Conservation (phyloP, 345 rosid genomes). For the Citropsis articulata region DNA sequence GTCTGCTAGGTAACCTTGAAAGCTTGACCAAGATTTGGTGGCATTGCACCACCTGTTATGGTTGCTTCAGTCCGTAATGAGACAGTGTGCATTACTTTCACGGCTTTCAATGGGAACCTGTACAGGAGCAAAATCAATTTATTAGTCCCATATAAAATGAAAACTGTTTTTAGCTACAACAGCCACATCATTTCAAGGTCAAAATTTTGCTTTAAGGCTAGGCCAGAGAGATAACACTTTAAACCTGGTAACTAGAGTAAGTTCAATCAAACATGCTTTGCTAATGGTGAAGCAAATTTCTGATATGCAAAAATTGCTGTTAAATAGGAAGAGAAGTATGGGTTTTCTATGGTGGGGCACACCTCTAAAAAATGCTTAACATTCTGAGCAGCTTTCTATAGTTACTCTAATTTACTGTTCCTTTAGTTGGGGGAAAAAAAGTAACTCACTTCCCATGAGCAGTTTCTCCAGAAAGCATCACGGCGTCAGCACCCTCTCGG, state of each 20-base stretch:
- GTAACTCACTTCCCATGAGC: slow-evolving; percentile 93
- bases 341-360: background rate
- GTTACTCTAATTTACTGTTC: background rate
- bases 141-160: background rate
- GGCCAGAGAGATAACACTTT: background rate
- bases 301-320: background rate
- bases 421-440: background rate
- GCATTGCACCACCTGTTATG: slow-evolving; percentile 70
- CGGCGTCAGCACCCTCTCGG: slow-evolving; percentile 96
- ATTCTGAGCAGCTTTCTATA: background rate
- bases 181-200: background rate
- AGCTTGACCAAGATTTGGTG: slow-evolving; percentile 89
- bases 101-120: slow-evolving; percentile 94
- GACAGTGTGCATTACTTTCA: slow-evolving; percentile 97
- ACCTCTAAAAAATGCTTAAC: too few relatives aligned
- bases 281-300: background rate
- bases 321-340: background rate
- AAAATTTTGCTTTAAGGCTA: background rate
- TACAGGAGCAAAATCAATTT: slow-evolving; percentile 17
- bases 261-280: background rate
- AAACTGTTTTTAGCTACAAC: background rate
- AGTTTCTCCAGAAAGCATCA: slow-evolving; percentile 99
- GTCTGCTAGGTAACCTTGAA: slow-evolving; percentile 45
- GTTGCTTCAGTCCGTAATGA: slow-evolving; percentile 92
- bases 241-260: background rate